Base-by-base conservation (phyloP, 192 early-diverging fungal genomes). In the Martensiomyces pterosporus region DNA sequence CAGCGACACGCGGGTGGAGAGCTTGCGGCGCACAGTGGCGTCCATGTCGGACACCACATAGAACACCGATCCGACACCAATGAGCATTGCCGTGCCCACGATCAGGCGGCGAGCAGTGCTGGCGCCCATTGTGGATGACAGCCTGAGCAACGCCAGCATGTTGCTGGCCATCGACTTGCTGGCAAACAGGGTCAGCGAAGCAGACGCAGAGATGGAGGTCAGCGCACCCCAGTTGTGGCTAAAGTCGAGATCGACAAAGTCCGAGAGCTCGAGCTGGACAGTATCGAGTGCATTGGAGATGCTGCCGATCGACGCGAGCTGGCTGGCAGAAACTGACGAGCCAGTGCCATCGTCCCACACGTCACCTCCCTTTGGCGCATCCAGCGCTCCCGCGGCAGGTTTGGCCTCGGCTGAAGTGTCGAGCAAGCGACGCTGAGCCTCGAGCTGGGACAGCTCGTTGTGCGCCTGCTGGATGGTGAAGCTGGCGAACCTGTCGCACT, bases 11-110 rank as follows among this genome's bases (percentile, higher is more conserved):
- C 76, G 49, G n/a, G 49, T 63, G 10, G 81, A 74, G 41, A 87
- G 75, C 64, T 87, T 86, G 65, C 83, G 82, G 24, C 84, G 78
- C 49, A 90, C 75, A 0, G 80, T 83, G 24, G 75, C 67, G 46
- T 82, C 81, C 78, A 86, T 82, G 26, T 90, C 87, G 6, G 76
- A 67, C 5, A 84, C 68, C 41, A 90, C 59, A 49, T 86, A 90
- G 18, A 81, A 57, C 22, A 80, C 42, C 0, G 79, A 60, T 39
- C 85, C 83, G 38, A 81, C 45, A 12, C 76, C 69, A 18, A 73
- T 39, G 17, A 73, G 50, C 36, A 40, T 41, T 6, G 65, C 69
- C 9, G 61, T 49, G 12, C 57, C 58, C 42, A 79, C 57, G 23
- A 75, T 45, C 39, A 74, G 38, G 44, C 61, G 64, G 19, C 68